These are phyloP conservation scores for Yarrowia porcina DNA, from an alignment of 805 yeast genomes.

Conservation along the genomic window DNA sequence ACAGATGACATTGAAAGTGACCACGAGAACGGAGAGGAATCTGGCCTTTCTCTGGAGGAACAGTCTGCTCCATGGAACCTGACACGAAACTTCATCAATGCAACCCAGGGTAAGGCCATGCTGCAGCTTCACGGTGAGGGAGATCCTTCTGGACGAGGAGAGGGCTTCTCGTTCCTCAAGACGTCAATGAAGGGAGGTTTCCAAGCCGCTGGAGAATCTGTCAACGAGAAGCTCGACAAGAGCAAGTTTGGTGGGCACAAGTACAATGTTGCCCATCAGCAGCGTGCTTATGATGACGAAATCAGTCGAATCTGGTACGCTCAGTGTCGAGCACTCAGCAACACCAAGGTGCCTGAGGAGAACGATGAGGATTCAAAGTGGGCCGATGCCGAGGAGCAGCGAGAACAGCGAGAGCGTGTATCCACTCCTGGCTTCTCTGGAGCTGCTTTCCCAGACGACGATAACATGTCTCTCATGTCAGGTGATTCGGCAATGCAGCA, in stretches of 20 bases:
- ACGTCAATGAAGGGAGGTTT: conserved; percentile 97
- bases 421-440: background rate
- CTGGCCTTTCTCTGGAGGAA: conserved; percentile 62
- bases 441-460: conserved; percentile 41
- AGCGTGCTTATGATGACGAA: conserved; percentile 87
- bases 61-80: conserved; percentile 92
- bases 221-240: conserved; percentile 43
- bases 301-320: conserved; percentile 85
- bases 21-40: conserved; percentile 40
- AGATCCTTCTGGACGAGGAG: conserved; percentile 88
- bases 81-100: conserved; percentile 85
- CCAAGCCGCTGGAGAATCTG: conserved; percentile 43
- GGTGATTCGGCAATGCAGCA: conserved; percentile 34
- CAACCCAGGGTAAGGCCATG: conserved; percentile 97
- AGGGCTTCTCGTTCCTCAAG: conserved; percentile 80
- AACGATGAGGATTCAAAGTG: conserved; percentile 37
- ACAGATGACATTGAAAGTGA: conserved; percentile 36
- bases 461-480: conserved; percentile 37
- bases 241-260: conserved; percentile 59
- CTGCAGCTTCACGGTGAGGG: conserved; percentile 91
- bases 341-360: conserved; percentile 36
- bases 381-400: conserved; percentile 37
- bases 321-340: conserved; percentile 61
- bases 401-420: conserved; percentile 26
- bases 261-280: conserved; percentile 80